phyloP scores from a whole-genome alignment of 2,329 filamentous ascomycete genomes.

The Trichoderma aggressivum region DNA sequence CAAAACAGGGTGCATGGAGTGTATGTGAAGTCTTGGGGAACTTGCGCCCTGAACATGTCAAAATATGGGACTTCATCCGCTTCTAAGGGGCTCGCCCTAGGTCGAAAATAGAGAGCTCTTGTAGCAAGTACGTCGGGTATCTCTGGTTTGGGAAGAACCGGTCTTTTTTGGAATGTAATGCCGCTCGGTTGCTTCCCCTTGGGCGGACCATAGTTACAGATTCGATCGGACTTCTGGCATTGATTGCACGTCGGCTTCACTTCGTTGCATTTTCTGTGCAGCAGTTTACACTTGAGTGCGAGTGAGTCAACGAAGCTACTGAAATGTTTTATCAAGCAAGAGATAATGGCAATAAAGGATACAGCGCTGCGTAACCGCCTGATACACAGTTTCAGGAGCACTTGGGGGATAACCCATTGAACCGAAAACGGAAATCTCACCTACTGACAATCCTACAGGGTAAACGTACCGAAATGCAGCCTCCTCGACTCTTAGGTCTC shows the following conservation, averaged over 20 bases:
- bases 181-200: background rate
- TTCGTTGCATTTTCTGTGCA: background rate
- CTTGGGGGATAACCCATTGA: background rate
- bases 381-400: background rate
- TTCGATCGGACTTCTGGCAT: background rate
- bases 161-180: background rate
- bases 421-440: background rate
- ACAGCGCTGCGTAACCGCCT: background rate
- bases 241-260: background rate
- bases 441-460: background rate
- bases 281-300: background rate
- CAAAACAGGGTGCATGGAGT: background rate
- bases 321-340: background rate
- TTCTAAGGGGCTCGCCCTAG: background rate
- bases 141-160: background rate
- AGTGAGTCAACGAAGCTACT: background rate
- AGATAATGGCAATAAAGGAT: background rate
- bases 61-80: background rate
- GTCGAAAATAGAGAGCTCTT: background rate
- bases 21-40: background rate
- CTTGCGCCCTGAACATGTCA: background rate
- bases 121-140: background rate
- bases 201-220: background rate
- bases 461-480: background rate
- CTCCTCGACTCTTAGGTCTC: background rate